Evolutionary conservation across 345 rosid genomes (phyloP), one percentile per base, ranked within the genome.

Genomic region (Pseudoturritis turrita): DNA sequence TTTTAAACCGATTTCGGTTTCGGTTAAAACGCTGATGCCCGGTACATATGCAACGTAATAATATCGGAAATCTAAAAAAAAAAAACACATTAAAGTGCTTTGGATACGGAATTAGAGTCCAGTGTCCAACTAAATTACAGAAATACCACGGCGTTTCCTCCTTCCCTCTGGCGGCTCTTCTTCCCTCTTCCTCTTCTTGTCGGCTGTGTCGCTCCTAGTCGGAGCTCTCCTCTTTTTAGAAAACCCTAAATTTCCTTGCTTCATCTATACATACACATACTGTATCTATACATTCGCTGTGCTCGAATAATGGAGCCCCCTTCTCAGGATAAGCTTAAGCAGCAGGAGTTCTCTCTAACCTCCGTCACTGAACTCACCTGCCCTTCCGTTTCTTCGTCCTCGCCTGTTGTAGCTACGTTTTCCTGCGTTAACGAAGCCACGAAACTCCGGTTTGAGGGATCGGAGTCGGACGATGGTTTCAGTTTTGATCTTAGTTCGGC

Each of bases 341-440:
- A 71, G 56, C 73, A 64, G 12, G 82, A 85, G 81, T 83, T 87
- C 77, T 41, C 78, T 68, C 67, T 91, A 41, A 82, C 80, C 14
- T 82, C 97, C 14, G 45, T 84, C 40, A 62, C 87, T 29, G 85
- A 83, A 47, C 89, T 88, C 14, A 47, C 85, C 62, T 60, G 85
- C 39, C 67, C 89, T 28, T 71, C 77, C 7, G 31, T 45, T 0
- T 39, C 88, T 39, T 76, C 79, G 1, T 70, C 80, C 12, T 70
- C 75, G 13, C 76, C 86, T 11, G 80, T 71, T 52, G 36, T 72
- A 62, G 92, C 92, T 44, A 77, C 84, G 52, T 88, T 90, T 69
- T 47, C 79, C 50, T 71, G 60, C 10, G 82, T 71, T 14, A 17
- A 54, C 18, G 86, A 85, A 58, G 78, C 57, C 43, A 64, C 74